Evolutionary conservation across 129 eudicot genomes (phyloP), one percentile per base, ranked within the genome.

Genomic region (Artemisia annua): DNA sequence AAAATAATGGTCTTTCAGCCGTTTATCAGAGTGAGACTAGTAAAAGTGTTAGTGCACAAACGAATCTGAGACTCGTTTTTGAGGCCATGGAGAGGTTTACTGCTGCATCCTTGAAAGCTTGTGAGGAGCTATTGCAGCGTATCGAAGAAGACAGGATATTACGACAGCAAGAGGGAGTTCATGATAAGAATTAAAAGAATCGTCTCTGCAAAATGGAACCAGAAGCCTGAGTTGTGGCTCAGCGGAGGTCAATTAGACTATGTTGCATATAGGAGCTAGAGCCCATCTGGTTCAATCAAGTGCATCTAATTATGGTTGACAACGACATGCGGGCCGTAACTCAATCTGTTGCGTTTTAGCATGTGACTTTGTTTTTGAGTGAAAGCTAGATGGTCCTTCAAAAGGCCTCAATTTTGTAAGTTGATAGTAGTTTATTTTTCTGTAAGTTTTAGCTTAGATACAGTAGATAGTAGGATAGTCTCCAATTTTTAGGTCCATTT

Each of bases 1-100:
- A 72, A 16, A 72, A 62, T 15, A 81, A 61, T 18, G 82, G 83
- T 44, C 71, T 82, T 14, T 75, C 89, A 9, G 93, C 79, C 15
- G 97, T 95, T 26, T 90, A 85, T 76, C 99, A 91, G 75, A 95
- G 96, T 16, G 97, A 95, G 74, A 88, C 96, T 11, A 85, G 87
- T 83, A 90, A 84, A 77, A 84, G 72, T 18, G 77, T 84, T 48
- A 82, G 91, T n/a, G 82, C 93, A n/a, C 99, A 91, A 84, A 84
- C 84, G 11, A 86, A 91, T 55, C 78, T 95, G 57, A 83, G 84
- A 43, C 97, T 80, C 10, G 78, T 88, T 20, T 91, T 90, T 64
- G 97, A 88, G 79, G 96, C 99, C 6, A 82, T 95, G 91, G 96
- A 95, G 71, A 88, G 79, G 70, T 95, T 86, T 15, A 72, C 90